Evolutionary conservation across 176 grass and related monocot species (phyloP).

Genomic region (Pharus latifolius): DNA sequence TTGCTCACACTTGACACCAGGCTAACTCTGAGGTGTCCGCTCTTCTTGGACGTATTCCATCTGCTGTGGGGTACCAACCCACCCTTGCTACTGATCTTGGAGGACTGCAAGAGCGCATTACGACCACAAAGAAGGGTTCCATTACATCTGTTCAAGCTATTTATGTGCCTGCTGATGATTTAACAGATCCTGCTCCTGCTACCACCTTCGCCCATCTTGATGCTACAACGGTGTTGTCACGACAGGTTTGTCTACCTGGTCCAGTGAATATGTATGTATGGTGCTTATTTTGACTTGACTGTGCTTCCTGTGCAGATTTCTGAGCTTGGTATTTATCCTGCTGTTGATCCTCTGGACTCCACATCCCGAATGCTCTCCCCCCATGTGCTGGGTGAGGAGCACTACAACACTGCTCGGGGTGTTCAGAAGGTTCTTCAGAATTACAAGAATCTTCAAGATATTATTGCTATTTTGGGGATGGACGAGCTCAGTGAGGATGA

Average conservation of each 20-base stretch:
- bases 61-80: slow-evolving; percentile 97
- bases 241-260: slow-evolving; percentile 40
- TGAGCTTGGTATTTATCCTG: slow-evolving; percentile 92
- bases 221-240: slow-evolving; percentile 89
- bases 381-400: slow-evolving; percentile 70
- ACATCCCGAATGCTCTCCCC: slow-evolving; percentile 95
- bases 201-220: slow-evolving; percentile 98
- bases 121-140: slow-evolving; percentile 89
- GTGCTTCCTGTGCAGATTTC: slow-evolving; percentile 52
- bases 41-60: slow-evolving; percentile 92
- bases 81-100: slow-evolving; percentile 96
- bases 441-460: slow-evolving; percentile 99
- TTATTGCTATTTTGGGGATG: slow-evolving; percentile 98
- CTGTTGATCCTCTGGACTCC: slow-evolving; percentile 83
- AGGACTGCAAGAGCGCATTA: slow-evolving; percentile 89
- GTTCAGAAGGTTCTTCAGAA: slow-evolving; percentile 99
- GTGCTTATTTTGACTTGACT: slow-evolving; percentile 6
- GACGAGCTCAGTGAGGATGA: slow-evolving; percentile 97
- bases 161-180: slow-evolving; percentile 97
- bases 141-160: slow-evolving; percentile 98
- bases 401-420: slow-evolving; percentile 98
- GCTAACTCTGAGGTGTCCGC: slow-evolving; percentile 98
- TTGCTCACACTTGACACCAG: slow-evolving; percentile 19
- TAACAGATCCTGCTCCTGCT: slow-evolving; percentile 95
- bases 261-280: background rate